Evolutionary conservation across 164 flowering plant species (phyloP).

Genomic region (Protea cynaroides): DNA sequence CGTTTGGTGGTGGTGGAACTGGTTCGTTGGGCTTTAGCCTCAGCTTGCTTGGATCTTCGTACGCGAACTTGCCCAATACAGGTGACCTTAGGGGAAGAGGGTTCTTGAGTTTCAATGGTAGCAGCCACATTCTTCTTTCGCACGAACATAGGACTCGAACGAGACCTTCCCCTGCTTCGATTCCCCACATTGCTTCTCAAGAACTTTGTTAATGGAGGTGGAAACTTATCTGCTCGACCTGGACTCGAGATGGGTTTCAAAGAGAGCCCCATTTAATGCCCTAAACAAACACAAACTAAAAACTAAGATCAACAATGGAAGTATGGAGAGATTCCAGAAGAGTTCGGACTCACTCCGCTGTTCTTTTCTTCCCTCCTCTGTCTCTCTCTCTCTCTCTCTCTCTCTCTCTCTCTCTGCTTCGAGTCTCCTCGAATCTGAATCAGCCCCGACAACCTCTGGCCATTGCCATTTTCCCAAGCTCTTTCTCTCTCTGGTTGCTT

Average conservation of each 20-base stretch:
- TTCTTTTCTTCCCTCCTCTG: too few species aligned
- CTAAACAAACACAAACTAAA: too few species aligned
- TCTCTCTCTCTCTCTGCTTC: not conserved
- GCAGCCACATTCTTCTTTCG: slow-evolving; percentile 22
- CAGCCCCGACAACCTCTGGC: too few species aligned
- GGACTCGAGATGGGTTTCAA: slow-evolving; percentile 65
- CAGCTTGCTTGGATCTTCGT: slow-evolving; percentile 23
- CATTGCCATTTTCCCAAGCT: not conserved
- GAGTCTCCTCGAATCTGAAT: too few species aligned
- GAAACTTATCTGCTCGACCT: slow-evolving; percentile 50
- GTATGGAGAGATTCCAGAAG: not conserved
- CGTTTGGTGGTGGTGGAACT: not conserved
- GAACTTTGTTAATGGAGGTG: slow-evolving; percentile 60
- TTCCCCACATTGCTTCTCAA: slow-evolving; percentile 51
- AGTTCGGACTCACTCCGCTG: not conserved
- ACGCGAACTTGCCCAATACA: slow-evolving; percentile 67
- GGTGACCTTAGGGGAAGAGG: slow-evolving; percentile 70
- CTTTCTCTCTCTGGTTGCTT: not conserved
- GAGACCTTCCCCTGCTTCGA: slow-evolving; percentile 60
- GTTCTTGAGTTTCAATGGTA: slow-evolving; percentile 44
- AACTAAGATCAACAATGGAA: too few species aligned
- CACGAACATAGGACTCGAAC: slow-evolving; percentile 57
- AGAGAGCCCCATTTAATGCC: slow-evolving; percentile 35
- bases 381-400: not conserved
- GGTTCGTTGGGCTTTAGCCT: not conserved